These are phyloP conservation scores for Tylopilus plumbeoviolaceoides DNA, from an alignment of 768 basidiomycete genomes.

Conservation along the genomic window DNA sequence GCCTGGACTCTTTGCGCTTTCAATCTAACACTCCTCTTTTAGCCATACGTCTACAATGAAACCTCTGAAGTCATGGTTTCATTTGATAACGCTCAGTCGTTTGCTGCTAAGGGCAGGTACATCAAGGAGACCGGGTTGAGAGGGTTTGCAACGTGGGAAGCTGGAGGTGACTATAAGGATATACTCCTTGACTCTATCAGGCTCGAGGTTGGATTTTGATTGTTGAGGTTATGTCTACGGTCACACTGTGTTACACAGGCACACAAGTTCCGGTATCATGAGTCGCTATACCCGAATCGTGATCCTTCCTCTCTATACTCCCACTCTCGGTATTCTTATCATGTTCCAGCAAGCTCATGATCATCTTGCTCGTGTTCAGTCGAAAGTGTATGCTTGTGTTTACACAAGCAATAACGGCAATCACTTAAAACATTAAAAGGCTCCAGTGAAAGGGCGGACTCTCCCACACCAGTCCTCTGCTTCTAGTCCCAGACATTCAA, in stretches of 20 bases:
- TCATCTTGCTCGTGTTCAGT: background rate
- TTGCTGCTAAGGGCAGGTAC: slow-evolving; percentile 56
- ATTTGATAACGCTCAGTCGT: slow-evolving; percentile 60
- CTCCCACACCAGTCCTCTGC: too few relatives aligned
- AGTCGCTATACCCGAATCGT: too few relatives aligned
- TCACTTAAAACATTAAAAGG: too few relatives aligned
- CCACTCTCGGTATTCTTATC: too few relatives aligned
- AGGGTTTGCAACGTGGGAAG: slow-evolving; percentile 73
- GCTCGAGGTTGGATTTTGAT: background rate
- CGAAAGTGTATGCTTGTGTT: slow-evolving; percentile 29
- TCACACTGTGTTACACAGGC: background rate
- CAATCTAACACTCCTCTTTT: slow-evolving; percentile 1
- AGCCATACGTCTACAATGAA: slow-evolving; percentile 68
- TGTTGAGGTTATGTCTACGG: background rate
- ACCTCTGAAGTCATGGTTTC: slow-evolving; percentile 56
- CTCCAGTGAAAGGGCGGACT: too few relatives aligned
- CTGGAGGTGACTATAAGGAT: slow-evolving; percentile 59
- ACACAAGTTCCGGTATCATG: background rate
- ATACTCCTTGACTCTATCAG: slow-evolving; percentile 39
- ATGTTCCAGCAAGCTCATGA: too few relatives aligned
- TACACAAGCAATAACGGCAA: slow-evolving; percentile 34
- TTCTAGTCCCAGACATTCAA: slow-evolving; percentile 5
- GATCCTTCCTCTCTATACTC: too few relatives aligned
- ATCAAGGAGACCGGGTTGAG: slow-evolving; percentile 48
- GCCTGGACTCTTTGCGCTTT: background rate